These are phyloP conservation scores for Larix kaempferi DNA, from an alignment of 75 land plant genomes.

Conservation along the genomic window DNA sequence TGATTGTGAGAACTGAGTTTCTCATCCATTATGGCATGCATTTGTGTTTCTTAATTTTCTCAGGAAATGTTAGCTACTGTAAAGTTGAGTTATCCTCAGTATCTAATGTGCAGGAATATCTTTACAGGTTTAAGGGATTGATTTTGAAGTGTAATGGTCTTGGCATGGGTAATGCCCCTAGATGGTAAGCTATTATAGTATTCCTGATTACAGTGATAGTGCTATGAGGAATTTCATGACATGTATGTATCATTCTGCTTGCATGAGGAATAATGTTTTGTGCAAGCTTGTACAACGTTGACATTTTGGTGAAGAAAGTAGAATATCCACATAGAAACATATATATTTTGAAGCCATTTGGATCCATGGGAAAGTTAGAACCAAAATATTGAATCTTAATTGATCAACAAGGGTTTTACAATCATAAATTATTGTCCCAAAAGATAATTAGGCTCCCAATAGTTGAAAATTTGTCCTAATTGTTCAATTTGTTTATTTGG, in stretches of 20 bases:
- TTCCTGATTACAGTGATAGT: not conserved
- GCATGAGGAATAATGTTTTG: not conserved
- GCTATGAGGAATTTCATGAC: not conserved
- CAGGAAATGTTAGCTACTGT: not conserved
- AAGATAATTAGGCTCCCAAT: too few species aligned
- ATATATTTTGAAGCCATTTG: not conserved
- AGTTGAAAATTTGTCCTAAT: too few species aligned
- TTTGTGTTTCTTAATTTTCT: not conserved
- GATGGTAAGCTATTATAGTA: constrained; percentile 30
- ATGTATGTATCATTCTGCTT: not conserved
- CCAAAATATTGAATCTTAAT: too few species aligned
- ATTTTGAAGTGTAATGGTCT: constrained; percentile 91
- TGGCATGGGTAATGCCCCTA: constrained; percentile 55
- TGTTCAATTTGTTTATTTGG: too few species aligned
- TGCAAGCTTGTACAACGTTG: not conserved
- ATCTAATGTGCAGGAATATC: constrained; percentile 62
- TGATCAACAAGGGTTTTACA: too few species aligned
- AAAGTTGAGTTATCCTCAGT: not conserved
- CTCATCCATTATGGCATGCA: not conserved
- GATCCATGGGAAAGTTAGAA: too few species aligned
- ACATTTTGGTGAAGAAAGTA: not conserved
- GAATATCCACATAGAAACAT: not conserved
- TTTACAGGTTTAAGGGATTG: constrained; percentile 81
- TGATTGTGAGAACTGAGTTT: constrained; percentile 40
- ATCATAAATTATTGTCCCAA: too few species aligned